Conservation (phyloP, 169 alveolate genomes). For the Plasmodium berghei region DNA sequence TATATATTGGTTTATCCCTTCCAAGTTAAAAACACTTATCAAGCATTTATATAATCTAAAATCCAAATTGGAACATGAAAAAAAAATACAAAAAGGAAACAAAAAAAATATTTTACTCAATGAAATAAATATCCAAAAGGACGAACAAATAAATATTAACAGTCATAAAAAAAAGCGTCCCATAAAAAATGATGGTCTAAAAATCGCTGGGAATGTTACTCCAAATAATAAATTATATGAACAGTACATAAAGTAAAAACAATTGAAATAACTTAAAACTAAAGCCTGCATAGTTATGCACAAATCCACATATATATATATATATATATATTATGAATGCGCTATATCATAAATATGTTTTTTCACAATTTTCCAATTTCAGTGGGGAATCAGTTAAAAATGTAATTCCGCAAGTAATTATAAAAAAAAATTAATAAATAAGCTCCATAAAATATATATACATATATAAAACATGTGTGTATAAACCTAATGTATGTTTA, state of each 20-base stretch:
- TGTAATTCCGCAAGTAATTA: too few relatives aligned
- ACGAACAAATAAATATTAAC: neutral
- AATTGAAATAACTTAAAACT: too few relatives aligned
- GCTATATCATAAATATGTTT: too few relatives aligned
- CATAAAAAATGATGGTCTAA: neutral
- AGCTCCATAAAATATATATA: too few relatives aligned
- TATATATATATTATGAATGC: too few relatives aligned
- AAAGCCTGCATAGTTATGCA: too few relatives aligned
- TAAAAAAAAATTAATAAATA: too few relatives aligned
- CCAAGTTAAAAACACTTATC: conserved; percentile 40
- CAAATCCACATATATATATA: too few relatives aligned
- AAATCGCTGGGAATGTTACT: neutral
- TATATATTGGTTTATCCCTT: neutral
- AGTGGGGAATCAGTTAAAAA: too few relatives aligned
- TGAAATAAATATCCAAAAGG: neutral
- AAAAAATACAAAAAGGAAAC: conserved; percentile 27
- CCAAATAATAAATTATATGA: neutral
- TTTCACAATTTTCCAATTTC: too few relatives aligned
- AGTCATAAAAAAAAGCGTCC: neutral
- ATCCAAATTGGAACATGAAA: conserved; percentile 51
- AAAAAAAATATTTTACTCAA: conserved; percentile 6
- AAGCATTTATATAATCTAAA: conserved; percentile 50
- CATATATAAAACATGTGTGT: too few relatives aligned
- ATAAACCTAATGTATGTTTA: too few relatives aligned
- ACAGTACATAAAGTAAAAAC: neutral